Percentiles rank a stretch among this genome's conserved stretches.
phyloP scores from a whole-genome alignment of 2,329 filamentous ascomycete species.

The Pseudovirgaria hyperparasitica region DNA sequence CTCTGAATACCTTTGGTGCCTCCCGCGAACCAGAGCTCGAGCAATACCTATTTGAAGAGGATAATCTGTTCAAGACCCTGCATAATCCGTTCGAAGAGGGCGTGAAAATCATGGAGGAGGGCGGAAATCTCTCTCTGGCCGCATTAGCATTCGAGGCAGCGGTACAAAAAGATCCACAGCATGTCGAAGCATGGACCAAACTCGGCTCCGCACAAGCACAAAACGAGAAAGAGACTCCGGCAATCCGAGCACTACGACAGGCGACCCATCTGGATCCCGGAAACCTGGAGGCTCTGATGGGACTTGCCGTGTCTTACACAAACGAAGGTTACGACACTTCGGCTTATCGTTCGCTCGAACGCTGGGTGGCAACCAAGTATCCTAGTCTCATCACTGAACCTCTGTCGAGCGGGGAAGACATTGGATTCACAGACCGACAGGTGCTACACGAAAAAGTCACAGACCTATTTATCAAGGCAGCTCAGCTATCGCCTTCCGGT shows the following conservation, averaged over 20 bases:
- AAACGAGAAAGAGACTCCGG: slow-evolving; percentile 95
- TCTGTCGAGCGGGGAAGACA: slow-evolving; percentile 62
- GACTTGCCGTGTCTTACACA: slow-evolving; percentile 88
- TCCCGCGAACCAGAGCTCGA: slow-evolving; percentile 69
- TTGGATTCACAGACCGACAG: slow-evolving; percentile 90
- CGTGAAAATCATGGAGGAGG: slow-evolving; percentile 81
- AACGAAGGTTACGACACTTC: slow-evolving; percentile 98
- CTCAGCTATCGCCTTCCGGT: slow-evolving; percentile 80
- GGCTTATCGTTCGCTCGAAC: slow-evolving; percentile 88
- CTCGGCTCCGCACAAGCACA: slow-evolving; percentile 89
- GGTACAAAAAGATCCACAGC: slow-evolving; percentile 74
- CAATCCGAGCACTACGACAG: slow-evolving; percentile 85
- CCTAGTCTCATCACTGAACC: slow-evolving; percentile 64
- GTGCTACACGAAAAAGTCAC: slow-evolving; percentile 84
- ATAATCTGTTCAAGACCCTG: slow-evolving; percentile 76
- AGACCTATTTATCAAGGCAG: slow-evolving; percentile 79
- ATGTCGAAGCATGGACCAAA: slow-evolving; percentile 87
- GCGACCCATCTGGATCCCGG: slow-evolving; percentile 77
- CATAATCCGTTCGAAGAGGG: slow-evolving; percentile 86
- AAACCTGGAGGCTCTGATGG: slow-evolving; percentile 86
- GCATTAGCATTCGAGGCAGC: slow-evolving; percentile 93
- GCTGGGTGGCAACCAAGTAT: slow-evolving; percentile 94
- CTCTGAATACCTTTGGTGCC: slow-evolving; percentile 52
- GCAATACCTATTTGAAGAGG: slow-evolving; percentile 87
- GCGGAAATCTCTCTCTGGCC: slow-evolving; percentile 86